Evolutionary conservation across 2,329 filamentous ascomycete species (phyloP).

Genomic region (Penicillium sp.): DNA sequence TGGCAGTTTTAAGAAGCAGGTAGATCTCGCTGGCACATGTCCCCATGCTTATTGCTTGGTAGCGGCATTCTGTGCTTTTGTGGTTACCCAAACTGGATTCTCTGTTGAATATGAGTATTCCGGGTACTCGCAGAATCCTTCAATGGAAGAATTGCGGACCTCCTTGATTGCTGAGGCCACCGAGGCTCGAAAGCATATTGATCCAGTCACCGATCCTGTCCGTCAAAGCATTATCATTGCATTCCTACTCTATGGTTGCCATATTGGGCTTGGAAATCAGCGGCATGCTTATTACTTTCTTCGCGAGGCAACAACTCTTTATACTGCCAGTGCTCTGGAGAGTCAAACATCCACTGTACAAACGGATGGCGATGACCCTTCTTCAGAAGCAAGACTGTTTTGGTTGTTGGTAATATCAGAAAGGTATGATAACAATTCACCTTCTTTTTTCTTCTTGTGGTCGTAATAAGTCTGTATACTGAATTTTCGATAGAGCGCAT

Average conservation of each 20-base stretch:
- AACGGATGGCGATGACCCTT: slow-evolving; percentile 49
- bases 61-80: slow-evolving; percentile 40
- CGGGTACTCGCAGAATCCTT: not conserved
- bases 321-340: slow-evolving; percentile 50
- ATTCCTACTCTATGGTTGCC: slow-evolving; percentile 70
- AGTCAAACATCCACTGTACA: slow-evolving; percentile 52
- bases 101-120: slow-evolving; percentile 3
- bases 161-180: slow-evolving; percentile 32
- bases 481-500: slow-evolving; percentile 53
- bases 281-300: slow-evolving; percentile 74
- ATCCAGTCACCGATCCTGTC: slow-evolving; percentile 22
- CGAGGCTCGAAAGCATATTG: slow-evolving; percentile 21
- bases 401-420: slow-evolving; percentile 69
- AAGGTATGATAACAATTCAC: slow-evolving; percentile 48
- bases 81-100: slow-evolving; percentile 29
- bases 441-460: not conserved
- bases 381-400: slow-evolving; percentile 56
- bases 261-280: slow-evolving; percentile 67
- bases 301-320: slow-evolving; percentile 71
- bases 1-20: slow-evolving; percentile 25
- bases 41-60: slow-evolving; percentile 34
- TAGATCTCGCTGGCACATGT: slow-evolving; percentile 20
- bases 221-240: slow-evolving; percentile 59
- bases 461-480: not conserved
- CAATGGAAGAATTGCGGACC: slow-evolving; percentile 9